Conservation (phyloP, 257 asterid genomes). For the Echites panduratus region DNA sequence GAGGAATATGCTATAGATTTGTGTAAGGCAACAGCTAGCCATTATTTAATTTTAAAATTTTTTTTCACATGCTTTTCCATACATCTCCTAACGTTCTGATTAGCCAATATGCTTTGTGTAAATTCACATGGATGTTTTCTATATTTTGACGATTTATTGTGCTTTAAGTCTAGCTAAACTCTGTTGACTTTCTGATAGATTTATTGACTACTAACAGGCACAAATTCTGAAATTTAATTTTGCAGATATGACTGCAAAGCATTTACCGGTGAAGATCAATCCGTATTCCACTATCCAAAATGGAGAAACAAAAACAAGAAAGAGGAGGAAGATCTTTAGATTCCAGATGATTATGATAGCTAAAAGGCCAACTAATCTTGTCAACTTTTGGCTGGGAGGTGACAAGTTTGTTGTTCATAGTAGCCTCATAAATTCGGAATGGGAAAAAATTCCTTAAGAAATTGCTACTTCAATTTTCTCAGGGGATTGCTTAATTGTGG, state of each 20-base stretch:
- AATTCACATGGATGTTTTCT: background rate
- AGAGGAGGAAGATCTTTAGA: background rate
- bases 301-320: background rate
- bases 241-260: background rate
- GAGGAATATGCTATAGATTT: constrained; percentile 1
- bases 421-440: background rate
- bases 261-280: background rate
- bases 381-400: background rate
- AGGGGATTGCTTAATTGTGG: background rate
- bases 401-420: background rate
- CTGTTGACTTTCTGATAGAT: background rate
- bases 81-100: background rate
- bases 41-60: no score
- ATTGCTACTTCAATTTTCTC: background rate
- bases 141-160: background rate
- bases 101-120: background rate
- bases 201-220: background rate
- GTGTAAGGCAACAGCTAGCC: background rate
- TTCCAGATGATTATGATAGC: background rate
- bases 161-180: background rate
- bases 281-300: no score
- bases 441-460: no score
- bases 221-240: background rate
- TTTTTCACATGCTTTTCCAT: background rate
- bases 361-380: background rate